These are phyloP conservation scores for Cornus suecica DNA, from an alignment of 148 eudicot genomes.

Conservation along the genomic window DNA sequence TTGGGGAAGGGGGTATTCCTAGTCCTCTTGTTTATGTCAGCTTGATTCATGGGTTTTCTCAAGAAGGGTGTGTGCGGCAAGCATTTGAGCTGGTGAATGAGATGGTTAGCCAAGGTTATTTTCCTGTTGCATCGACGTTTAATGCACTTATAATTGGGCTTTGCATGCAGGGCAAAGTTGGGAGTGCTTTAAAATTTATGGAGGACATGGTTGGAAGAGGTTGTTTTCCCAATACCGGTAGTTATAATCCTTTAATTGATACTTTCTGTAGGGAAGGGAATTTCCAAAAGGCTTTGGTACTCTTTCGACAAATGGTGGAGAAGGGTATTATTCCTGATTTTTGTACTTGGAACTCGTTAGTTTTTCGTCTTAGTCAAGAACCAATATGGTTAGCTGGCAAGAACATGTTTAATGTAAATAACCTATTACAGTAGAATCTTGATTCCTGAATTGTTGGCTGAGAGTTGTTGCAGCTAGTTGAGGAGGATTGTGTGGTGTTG, in stretches of 20 bases:
- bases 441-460: constrained; percentile 14
- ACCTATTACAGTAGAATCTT: constrained; percentile 21
- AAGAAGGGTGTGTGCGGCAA: constrained; percentile 38
- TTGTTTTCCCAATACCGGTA: constrained; percentile 42
- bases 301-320: constrained; percentile 60
- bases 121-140: constrained; percentile 52
- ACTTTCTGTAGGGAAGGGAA: constrained; percentile 51
- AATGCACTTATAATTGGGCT: constrained; percentile 51
- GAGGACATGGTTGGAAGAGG: constrained; percentile 61
- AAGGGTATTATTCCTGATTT: constrained; percentile 47
- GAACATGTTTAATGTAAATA: constrained; percentile 12
- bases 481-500: background rate
- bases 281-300: constrained; percentile 36
- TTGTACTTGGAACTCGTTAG: constrained; percentile 50
- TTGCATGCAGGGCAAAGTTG: constrained; percentile 53
- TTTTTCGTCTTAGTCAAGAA: constrained; percentile 31
- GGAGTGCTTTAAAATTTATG: constrained; percentile 45
- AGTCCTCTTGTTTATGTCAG: constrained; percentile 63
- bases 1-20: constrained; percentile 59
- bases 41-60: constrained; percentile 51
- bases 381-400: constrained; percentile 21
- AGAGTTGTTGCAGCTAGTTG: background rate
- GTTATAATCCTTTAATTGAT: constrained; percentile 49
- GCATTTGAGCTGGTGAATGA: constrained; percentile 70
- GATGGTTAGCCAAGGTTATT: constrained; percentile 52